These are phyloP conservation scores for Fimicolochytrium jonesii DNA, from an alignment of 192 early-diverging fungal genomes.

Conservation along the genomic window DNA sequence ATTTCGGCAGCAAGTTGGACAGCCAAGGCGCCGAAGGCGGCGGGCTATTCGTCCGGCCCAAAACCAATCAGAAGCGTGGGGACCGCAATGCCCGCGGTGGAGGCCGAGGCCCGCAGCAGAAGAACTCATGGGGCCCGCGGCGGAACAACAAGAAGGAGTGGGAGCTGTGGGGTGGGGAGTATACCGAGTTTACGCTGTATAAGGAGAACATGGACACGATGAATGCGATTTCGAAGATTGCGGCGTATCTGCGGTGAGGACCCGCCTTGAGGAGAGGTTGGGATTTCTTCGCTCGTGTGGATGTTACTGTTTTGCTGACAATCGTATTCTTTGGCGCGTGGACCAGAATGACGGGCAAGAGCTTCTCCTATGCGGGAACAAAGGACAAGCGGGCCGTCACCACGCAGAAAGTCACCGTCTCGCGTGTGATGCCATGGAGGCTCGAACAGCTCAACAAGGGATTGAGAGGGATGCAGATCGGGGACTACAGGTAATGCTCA, in stretches of 20 bases:
- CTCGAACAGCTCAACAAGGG: slow-evolving; percentile 52
- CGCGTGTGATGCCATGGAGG: slow-evolving; percentile 51
- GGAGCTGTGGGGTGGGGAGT: slow-evolving; percentile 64
- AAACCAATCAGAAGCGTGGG: slow-evolving; percentile 14
- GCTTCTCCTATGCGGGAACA: slow-evolving; percentile 83
- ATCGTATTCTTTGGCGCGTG: too few relatives aligned
- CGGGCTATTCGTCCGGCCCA: background rate
- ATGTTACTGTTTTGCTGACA: too few relatives aligned
- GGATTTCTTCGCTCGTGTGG: too few relatives aligned
- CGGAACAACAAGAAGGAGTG: slow-evolving; percentile 31
- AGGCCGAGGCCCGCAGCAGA: slow-evolving; percentile 2
- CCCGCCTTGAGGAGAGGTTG: too few relatives aligned
- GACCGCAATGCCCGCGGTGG: background rate
- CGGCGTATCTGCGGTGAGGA: slow-evolving; percentile 43
- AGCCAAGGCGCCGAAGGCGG: slow-evolving; percentile 42
- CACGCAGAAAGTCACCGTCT: slow-evolving; percentile 73
- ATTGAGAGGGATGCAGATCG: slow-evolving; percentile 56
- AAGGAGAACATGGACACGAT: slow-evolving; percentile 95
- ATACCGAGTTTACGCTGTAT: slow-evolving; percentile 79
- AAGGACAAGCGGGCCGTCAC: slow-evolving; percentile 94
- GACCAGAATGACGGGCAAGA: too few relatives aligned
- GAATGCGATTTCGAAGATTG: slow-evolving; percentile 66
- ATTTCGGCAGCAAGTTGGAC: slow-evolving; percentile 46
- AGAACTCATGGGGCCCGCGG: background rate
- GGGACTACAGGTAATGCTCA: slow-evolving; percentile 61